These are phyloP conservation scores for Pistacia integerrima DNA, from an alignment of 345 rosid genomes.

Conservation along the genomic window DNA sequence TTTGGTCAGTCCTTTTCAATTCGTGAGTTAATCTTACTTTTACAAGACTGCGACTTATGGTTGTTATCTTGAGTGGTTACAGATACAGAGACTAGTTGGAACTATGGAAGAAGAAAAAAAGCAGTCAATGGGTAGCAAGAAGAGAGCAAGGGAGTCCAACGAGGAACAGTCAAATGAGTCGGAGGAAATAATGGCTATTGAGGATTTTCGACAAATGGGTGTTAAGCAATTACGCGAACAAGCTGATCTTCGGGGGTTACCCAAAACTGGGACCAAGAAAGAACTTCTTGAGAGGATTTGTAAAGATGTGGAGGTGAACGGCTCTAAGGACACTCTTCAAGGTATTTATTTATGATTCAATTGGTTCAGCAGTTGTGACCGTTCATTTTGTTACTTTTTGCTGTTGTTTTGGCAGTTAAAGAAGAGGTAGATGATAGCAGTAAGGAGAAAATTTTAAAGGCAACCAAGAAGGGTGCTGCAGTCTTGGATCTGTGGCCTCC, in stretches of 20 bases:
- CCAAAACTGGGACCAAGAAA: conserved; percentile 65
- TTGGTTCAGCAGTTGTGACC: background rate
- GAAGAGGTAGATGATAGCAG: conserved; percentile 35
- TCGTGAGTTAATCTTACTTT: background rate
- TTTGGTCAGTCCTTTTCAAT: conserved; percentile 38
- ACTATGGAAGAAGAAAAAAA: conserved; percentile 47
- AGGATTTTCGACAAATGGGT: conserved; percentile 54
- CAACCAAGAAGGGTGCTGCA: conserved; percentile 79
- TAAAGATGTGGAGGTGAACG: conserved; percentile 27
- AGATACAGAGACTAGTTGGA: conserved; percentile 67
- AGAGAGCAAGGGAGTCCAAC: conserved; percentile 50
- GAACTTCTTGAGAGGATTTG: conserved; percentile 69
- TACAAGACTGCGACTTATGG: background rate
- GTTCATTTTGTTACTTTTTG: background rate
- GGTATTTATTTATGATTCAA: conserved; percentile 17
- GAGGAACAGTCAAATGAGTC: conserved; percentile 26
- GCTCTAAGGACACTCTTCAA: conserved; percentile 18
- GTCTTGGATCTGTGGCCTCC: conserved; percentile 80
- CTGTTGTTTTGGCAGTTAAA: conserved; percentile 16
- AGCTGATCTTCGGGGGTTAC: conserved; percentile 55
- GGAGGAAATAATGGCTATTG: conserved; percentile 50
- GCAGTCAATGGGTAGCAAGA: conserved; percentile 28
- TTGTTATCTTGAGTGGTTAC: conserved; percentile 20
- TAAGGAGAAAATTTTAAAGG: conserved; percentile 61
- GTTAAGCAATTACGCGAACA: conserved; percentile 73